Evolutionary conservation across 1,284 basidiomycete species (phyloP), one percentile per base, ranked within the genome.

Genomic region (Earliella scabrosa): DNA sequence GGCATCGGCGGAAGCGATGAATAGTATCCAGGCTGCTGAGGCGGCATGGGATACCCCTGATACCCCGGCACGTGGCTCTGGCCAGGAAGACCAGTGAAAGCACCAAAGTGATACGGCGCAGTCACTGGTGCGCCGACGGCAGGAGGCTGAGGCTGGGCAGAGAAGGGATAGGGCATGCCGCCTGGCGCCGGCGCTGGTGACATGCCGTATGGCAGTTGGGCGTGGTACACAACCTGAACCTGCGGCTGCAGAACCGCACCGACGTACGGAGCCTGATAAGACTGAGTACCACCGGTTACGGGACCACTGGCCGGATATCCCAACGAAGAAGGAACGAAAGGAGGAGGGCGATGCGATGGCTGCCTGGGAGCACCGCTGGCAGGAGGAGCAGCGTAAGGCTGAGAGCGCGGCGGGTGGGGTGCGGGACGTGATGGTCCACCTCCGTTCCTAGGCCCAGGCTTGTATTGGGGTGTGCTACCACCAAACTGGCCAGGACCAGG

Each of bases 401-500:
- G 46, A 6, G 20, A 18, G 13, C 20, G 24, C n/a, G 5, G 34
- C 46, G 26, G 44, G 44, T 50, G 53, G 23, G 36, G 50, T 32
- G 14, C 49, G 26, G 44, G 38, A 18, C 34, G 27, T 35, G 35
- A 27, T 5, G 18, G 49, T 31, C 29, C 46, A 35, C 50, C 51
- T 9, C 45, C 35, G 56, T 54, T 50, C 50, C 60, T 48, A 27
- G 56, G 51, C 24, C 54, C 55, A 11, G 53, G 50, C 56, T 58
- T 56, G 32, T 52, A 54, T 20, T 56, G 58, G 39, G 54, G 48
- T 29, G 45, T 48, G 18, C 21, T 44, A 51, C 52, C 48, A 39
- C 54, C 57, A 45, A 24, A 49, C 27, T 54, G 50, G 44, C 54
- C 49, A 14, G 57, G 52, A n/a, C 59, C 56, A 52, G 58, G 52